Evolutionary conservation across 176 grass and related monocot genomes (phyloP), one percentile per base, ranked within the genome.

Genomic region (Pontederia crassipes): DNA sequence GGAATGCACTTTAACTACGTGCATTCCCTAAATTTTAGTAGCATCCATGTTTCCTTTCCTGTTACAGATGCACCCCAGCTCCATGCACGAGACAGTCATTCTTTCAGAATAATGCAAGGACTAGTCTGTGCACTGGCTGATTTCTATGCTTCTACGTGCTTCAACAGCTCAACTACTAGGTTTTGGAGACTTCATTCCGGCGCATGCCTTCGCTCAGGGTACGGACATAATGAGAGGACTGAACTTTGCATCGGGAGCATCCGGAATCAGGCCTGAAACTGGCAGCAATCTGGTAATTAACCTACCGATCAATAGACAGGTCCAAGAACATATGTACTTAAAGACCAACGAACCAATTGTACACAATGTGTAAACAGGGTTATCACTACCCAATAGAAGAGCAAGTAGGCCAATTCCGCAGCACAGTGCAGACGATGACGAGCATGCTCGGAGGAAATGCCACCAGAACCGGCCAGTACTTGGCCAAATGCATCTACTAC

Each of bases 171-270:
- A 75, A 65, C 66, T 78, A 9, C 70, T 97, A 40, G 81, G 92
- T 29, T 80, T 97, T 70, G 72, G 72, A 17, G 62, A 74, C 9
- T 64, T 82, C 63, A 70, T 97, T 78, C 92, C 83, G 20, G 54
- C 87, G 13, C 80, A 97, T 66, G 78, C 92, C 29, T 16, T 57
- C 15, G 86, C 86, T 8, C 51, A 54, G 1, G 62, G 8, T 0
- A 8, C 1, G 9, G 84, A 76, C 28, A 52, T 78, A 8, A 40
- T 82, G 6, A 78, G 74, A 8, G 92, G 92, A 1, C 57, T 82
- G 64, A 97, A 97, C 82, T 97, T 78, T 69, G 92, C 92, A 1
- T 97, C 92, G 0, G 92, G 92, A 0, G 92, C 87, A 1, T 79
- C 87, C 0, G 92, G 92, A 49, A 20, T 97, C 54, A 74, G 87